Percentiles rank a stretch among this genome's conserved stretches.
Conservation (phyloP, 2,329 filamentous ascomycete genomes). For the Diaporthe eres region DNA sequence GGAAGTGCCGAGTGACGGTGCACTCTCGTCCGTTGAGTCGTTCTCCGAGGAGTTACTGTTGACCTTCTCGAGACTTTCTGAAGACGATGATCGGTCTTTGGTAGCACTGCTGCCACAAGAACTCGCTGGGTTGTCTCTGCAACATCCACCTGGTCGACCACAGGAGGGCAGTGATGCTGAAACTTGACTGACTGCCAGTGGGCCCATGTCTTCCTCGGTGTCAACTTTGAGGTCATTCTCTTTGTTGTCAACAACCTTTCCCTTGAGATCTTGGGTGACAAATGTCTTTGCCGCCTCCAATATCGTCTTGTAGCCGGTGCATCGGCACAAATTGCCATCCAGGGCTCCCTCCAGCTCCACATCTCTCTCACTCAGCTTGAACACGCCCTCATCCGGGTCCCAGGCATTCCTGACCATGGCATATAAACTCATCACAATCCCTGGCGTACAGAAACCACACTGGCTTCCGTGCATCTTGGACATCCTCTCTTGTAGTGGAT, state of each 20-base stretch:
- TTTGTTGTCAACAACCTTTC: constrained; percentile 55
- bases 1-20: constrained; percentile 51
- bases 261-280: constrained; percentile 65
- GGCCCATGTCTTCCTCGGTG: neutral
- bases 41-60: constrained; percentile 17
- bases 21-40: neutral
- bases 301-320: constrained; percentile 95
- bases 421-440: constrained; percentile 98
- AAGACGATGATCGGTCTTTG: neutral
- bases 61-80: neutral
- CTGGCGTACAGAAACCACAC: constrained; percentile 94
- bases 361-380: constrained; percentile 61
- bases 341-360: constrained; percentile 95
- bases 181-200: neutral
- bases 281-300: constrained; percentile 95
- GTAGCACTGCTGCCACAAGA: neutral
- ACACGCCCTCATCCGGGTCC: constrained; percentile 61
- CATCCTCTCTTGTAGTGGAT: constrained; percentile 91
- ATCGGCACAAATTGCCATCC: constrained; percentile 94
- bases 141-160: constrained; percentile 19
- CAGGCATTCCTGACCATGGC: constrained; percentile 89
- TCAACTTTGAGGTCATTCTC: neutral
- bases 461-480: constrained; percentile 94
- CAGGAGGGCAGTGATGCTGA: constrained; percentile 7
- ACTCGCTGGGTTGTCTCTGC: neutral